These are phyloP conservation scores for Crithidia thermophila DNA, from an alignment of 208 protist species.

Conservation along the genomic window DNA sequence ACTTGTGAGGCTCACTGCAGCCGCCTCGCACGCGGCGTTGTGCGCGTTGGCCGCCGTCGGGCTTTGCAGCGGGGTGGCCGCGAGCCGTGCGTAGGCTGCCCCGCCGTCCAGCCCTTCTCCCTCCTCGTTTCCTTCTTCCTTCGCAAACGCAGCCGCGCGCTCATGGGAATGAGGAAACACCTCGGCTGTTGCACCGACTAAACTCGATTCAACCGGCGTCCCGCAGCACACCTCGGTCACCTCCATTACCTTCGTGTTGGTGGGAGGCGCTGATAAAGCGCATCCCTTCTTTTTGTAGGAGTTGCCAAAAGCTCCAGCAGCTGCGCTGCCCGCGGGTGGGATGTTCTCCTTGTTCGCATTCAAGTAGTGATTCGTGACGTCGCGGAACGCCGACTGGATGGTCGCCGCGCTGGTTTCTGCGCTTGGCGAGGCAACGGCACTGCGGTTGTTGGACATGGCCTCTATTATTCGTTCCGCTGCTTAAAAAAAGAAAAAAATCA, in stretches of 20 bases:
- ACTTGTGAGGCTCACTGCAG: not conserved
- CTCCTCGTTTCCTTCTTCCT: no score
- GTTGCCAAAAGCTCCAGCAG: not conserved
- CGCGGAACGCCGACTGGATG: constrained; percentile 32
- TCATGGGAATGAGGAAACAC: no score
- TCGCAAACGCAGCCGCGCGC: no score
- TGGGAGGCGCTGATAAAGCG: no score
- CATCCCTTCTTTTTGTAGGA: not conserved
- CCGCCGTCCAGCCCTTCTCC: no score
- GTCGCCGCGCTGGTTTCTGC: not conserved
- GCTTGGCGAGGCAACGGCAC: not conserved
- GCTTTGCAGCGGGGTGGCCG: not conserved
- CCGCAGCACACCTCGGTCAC: no score
- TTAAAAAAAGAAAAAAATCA: constrained; percentile 19
- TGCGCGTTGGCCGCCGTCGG: not conserved
- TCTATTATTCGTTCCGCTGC: no score
- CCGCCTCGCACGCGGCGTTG: not conserved
- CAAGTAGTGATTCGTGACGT: constrained; percentile 39
- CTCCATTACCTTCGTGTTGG: no score
- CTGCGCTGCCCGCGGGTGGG: constrained; percentile 7
- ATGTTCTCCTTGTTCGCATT: constrained; percentile 46
- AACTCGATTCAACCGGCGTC: no score
- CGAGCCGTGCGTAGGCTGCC: no score
- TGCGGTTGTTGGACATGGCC: constrained; percentile 1
- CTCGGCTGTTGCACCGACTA: no score